These are phyloP conservation scores for Austroboletus novae-zelandiae DNA, from an alignment of 1,284 basidiomycete genomes.

Conservation along the genomic window DNA sequence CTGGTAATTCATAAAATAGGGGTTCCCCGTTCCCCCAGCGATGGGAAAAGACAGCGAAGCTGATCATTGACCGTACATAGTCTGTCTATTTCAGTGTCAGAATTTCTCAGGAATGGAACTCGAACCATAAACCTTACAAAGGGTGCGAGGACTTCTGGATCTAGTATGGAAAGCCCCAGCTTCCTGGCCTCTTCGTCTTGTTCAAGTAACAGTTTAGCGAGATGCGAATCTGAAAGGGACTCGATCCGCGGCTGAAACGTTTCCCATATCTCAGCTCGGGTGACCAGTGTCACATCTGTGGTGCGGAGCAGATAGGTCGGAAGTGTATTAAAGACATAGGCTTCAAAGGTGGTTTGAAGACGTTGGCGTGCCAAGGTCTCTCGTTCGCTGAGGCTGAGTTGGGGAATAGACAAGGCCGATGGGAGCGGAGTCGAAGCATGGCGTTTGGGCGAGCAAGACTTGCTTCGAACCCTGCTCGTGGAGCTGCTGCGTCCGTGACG, in stretches of 20 bases:
- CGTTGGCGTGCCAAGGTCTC: slow-evolving; percentile 21
- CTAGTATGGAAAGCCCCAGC: slow-evolving; percentile 22
- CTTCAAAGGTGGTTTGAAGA: slow-evolving; percentile 21
- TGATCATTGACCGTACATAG: slow-evolving; percentile 20
- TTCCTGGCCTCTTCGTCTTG: slow-evolving; percentile 26
- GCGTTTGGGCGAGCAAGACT: slow-evolving; percentile 22
- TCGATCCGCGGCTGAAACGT: slow-evolving; percentile 23
- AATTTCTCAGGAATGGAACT: neutral
- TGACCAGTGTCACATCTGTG: slow-evolving; percentile 20
- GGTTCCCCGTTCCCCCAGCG: slow-evolving; percentile 21
- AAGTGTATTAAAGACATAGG: slow-evolving; percentile 25
- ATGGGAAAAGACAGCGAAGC: slow-evolving; percentile 24
- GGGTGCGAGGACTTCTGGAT: slow-evolving; percentile 21
- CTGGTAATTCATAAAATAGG: slow-evolving; percentile 21
- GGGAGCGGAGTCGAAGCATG: slow-evolving; percentile 14
- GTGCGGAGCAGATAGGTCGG: slow-evolving; percentile 23
- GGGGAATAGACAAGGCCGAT: slow-evolving; percentile 11
- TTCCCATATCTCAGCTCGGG: slow-evolving; percentile 25
- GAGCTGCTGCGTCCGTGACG: slow-evolving; percentile 22
- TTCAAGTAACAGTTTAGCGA: slow-evolving; percentile 23
- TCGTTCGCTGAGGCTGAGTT: slow-evolving; percentile 23
- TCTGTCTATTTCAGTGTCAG: slow-evolving; percentile 17
- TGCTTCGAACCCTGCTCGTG: slow-evolving; percentile 14
- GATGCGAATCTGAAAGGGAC: slow-evolving; percentile 19
- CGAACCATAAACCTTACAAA: slow-evolving; percentile 15